Percentiles rank a stretch among this genome's conserved stretches.
phyloP scores from a whole-genome alignment of 352 stramenopile genomes.

The Blastocystis sp. region DNA sequence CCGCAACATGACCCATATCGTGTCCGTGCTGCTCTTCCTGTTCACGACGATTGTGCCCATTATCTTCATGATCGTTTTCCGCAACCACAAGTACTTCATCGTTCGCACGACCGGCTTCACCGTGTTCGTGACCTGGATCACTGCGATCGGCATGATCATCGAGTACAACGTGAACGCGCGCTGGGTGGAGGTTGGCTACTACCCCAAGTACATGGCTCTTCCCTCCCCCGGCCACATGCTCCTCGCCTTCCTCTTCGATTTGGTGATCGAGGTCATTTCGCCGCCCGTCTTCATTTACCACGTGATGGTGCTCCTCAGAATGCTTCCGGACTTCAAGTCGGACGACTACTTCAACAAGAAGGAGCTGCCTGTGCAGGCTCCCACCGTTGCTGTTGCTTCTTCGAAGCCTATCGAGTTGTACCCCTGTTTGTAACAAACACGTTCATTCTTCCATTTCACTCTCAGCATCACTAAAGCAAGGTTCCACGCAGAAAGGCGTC shows the following conservation, averaged over 20 bases:
- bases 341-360: conserved; percentile 28
- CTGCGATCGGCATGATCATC: background rate
- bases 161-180: conserved; percentile 35
- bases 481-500: background rate
- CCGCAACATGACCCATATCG: conserved; percentile 48
- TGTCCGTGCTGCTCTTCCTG: conserved; percentile 31
- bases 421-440: background rate
- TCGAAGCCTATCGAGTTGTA: conserved; percentile 5
- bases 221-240: conserved; percentile 18
- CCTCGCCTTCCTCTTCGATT: conserved; percentile 12
- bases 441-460: background rate
- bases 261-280: conserved; percentile 29
- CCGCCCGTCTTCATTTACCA: conserved; percentile 39
- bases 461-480: background rate
- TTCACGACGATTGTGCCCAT: conserved; percentile 42
- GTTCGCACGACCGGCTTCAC: conserved; percentile 6
- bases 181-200: conserved; percentile 41
- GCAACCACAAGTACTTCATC: conserved; percentile 27
- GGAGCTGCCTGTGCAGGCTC: conserved; percentile 15
- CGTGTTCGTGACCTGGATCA: conserved; percentile 33
- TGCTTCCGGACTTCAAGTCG: conserved; percentile 28
- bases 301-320: background rate
- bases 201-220: conserved; percentile 23
- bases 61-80: conserved; percentile 7
- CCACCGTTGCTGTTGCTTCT: background rate